Percentiles rank a stretch among this genome's conserved stretches.
Conservation (phyloP, 1,284 basidiomycete genomes). For the Ganoderma lucidum region DNA sequence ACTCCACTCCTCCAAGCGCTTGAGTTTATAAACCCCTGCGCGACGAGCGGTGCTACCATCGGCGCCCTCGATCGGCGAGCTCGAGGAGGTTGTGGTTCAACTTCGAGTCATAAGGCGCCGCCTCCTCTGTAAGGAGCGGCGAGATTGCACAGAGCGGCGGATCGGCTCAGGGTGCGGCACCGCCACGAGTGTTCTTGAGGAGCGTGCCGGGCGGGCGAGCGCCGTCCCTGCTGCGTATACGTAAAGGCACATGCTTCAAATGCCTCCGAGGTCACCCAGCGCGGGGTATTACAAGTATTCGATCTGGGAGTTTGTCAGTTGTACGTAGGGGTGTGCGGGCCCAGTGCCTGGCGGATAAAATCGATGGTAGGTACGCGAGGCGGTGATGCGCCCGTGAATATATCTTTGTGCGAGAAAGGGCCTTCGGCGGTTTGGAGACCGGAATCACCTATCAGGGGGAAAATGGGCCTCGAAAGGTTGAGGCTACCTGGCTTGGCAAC, state of each 20-base stretch:
- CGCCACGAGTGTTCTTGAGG: conserved; percentile 29
- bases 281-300: not conserved
- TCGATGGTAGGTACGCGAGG: conserved; percentile 5
- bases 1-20: not conserved
- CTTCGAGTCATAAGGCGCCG: not conserved
- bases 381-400: too few species aligned
- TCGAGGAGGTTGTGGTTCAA: not conserved
- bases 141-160: not conserved
- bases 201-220: conserved; percentile 12
- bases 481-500: not conserved
- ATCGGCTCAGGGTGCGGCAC: conserved; percentile 15
- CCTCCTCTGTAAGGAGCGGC: not conserved
- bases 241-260: conserved; percentile 20
- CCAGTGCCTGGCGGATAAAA: conserved; percentile 14
- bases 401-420: not conserved
- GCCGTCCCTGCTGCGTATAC: conserved; percentile 18
- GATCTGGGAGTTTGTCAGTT: conserved; percentile 12
- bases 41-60: not conserved
- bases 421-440: not conserved
- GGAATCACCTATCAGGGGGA: not conserved
- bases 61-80: not conserved
- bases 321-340: conserved; percentile 17
- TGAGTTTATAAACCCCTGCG: too few species aligned
- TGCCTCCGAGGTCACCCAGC: conserved; percentile 12
- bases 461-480: not conserved